Conservation (phyloP, 306 rosid species). For the Cucurbita moschata region DNA sequence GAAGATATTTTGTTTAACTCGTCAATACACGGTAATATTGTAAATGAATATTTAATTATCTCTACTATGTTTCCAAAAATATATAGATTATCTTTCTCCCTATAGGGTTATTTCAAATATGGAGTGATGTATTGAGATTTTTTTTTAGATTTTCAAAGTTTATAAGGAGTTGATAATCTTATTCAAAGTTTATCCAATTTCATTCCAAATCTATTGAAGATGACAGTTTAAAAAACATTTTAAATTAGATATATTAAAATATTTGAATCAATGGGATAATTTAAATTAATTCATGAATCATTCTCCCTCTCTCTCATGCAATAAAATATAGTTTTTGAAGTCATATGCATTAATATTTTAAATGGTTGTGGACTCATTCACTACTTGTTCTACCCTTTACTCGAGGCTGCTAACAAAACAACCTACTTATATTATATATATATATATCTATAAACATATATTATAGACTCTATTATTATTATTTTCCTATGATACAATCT, state of each 20-base stretch:
- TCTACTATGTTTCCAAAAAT: too few species aligned
- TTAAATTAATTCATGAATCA: not conserved
- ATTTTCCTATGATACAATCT: too few species aligned
- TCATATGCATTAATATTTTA: not conserved
- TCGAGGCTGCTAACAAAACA: too few species aligned
- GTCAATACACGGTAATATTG: too few species aligned
- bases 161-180: not conserved
- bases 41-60: too few species aligned
- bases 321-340: not conserved
- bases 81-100: too few species aligned
- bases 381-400: too few species aligned
- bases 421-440: too few species aligned
- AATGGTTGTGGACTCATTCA: not conserved
- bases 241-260: not conserved
- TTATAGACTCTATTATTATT: too few species aligned
- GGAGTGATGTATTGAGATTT: not conserved
- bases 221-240: not conserved
- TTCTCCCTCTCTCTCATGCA: not conserved
- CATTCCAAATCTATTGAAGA: not conserved
- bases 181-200: not conserved
- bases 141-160: not conserved
- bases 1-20: too few species aligned
- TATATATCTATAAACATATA: too few species aligned
- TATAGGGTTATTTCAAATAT: too few species aligned
- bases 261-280: not conserved